phyloP scores from a whole-genome alignment of 75 land plant genomes.

The Ceratopteris richardii region DNA sequence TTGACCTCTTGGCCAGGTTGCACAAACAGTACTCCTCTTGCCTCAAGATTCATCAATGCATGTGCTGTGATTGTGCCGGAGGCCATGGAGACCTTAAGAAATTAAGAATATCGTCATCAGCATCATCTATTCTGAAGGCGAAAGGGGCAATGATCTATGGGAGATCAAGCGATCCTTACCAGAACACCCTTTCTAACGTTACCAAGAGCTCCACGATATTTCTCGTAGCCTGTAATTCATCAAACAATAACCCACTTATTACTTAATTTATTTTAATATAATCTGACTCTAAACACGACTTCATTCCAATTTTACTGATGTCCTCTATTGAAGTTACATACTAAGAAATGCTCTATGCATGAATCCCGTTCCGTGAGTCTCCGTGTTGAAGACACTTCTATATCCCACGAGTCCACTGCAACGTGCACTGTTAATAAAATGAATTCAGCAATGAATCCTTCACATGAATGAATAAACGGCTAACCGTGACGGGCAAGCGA shows the following conservation, averaged over 20 bases:
- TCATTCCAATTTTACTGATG: neutral
- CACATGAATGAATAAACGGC: neutral
- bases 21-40: slow-evolving; percentile 86
- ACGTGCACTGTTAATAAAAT: neutral
- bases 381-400: slow-evolving; percentile 89
- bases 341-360: slow-evolving; percentile 94
- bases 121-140: too few relatives aligned
- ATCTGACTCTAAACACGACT: too few relatives aligned
- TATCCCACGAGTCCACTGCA: slow-evolving; percentile 96
- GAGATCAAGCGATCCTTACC: slow-evolving; percentile 59
- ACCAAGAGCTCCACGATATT: slow-evolving; percentile 82
- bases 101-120: too few relatives aligned
- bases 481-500: slow-evolving; percentile 98
- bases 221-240: slow-evolving; percentile 58
- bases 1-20: slow-evolving; percentile 83
- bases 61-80: slow-evolving; percentile 71
- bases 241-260: neutral
- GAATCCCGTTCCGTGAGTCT: slow-evolving; percentile 93
- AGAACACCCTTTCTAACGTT: slow-evolving; percentile 95
- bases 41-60: slow-evolving; percentile 83
- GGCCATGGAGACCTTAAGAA: slow-evolving; percentile 82
- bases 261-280: too few relatives aligned
- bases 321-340: slow-evolving; percentile 19
- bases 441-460: neutral
- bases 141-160: too few relatives aligned